Base-by-base conservation (phyloP, 2,329 filamentous ascomycete species). In the Aspergillus bombycis region DNA sequence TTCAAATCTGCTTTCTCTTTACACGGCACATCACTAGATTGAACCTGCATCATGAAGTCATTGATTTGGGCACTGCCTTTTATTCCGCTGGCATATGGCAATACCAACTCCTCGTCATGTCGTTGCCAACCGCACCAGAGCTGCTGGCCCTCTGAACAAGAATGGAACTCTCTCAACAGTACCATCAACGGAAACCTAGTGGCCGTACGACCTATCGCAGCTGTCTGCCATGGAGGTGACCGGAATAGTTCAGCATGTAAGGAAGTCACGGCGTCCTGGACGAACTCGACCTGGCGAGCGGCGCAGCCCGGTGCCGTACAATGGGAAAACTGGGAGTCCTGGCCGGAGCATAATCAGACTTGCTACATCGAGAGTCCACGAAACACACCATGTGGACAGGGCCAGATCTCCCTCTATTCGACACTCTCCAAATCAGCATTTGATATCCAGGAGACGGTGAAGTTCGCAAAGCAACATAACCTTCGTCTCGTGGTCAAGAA, bases 301-400 rank as follows among this genome's bases (percentile, higher is more conserved):
- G 63, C 71, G 11, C 69, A 78, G 41, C 77, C 78, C 43, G 76
- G 75, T 59, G 76, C 78, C 6, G 68, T 77, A 11, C 76, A 79
- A 58, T 75, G 72, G 67, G 67, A 73, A 52, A 81, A 78, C 65
- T 81, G 78, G 73, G 79, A 80, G 58, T 72, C 75, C 8, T 78
- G 77, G 74, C 73, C 76, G 4, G 71, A 73, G 38, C 68, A 65
- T 1, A 71, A 78, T 56, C 68, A 81, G 62, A 75, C 64, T 16
- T 81, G 79, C 62, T 77, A 77, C 56, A 68, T 79, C 19, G 75
- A 74, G 38, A 71, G 65, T 2, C 63, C 71, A 6, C 58, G 59
- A 36, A 55, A 63, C 16, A 63, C 64, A 0, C 66, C 70, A 2
- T 79, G 78, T 34, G 65, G 63, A 2, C 77, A 79, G 57, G 78